These are phyloP conservation scores for Phytopythium chamaehyphon DNA, from an alignment of 352 stramenopile species.

Conservation along the genomic window DNA sequence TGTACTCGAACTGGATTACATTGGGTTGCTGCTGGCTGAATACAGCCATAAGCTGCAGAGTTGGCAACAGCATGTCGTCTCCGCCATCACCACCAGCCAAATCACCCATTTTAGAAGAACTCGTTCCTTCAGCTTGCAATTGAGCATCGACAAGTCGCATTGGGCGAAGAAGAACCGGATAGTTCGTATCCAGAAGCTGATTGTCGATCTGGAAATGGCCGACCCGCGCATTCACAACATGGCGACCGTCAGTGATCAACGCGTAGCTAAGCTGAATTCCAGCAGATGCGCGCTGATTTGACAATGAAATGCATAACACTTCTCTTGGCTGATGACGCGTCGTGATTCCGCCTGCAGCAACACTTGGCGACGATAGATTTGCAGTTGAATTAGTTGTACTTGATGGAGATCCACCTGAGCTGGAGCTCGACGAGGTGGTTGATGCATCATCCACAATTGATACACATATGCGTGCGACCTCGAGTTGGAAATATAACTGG, in stretches of 20 bases:
- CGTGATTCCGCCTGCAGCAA: slow-evolving; percentile 1
- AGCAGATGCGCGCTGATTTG: slow-evolving; percentile 57
- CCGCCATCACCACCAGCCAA: slow-evolving; percentile 15
- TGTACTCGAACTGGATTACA: slow-evolving; percentile 82
- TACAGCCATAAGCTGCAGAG: slow-evolving; percentile 79
- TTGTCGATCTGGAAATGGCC: slow-evolving; percentile 85
- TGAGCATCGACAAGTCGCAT: slow-evolving; percentile 65
- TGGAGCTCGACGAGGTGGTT: slow-evolving; percentile 16
- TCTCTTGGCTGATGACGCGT: slow-evolving; percentile 45
- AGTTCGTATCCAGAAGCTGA: slow-evolving; percentile 82
- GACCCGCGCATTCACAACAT: slow-evolving; percentile 74
- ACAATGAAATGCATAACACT: slow-evolving; percentile 72
- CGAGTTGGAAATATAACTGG: slow-evolving; percentile 62
- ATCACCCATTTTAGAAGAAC: slow-evolving; percentile 6
- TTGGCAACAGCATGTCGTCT: slow-evolving; percentile 52
- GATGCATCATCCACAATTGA: slow-evolving; percentile 72
- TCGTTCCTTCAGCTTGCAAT: slow-evolving; percentile 55
- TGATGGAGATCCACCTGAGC: not conserved
- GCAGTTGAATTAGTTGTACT: not conserved
- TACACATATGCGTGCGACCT: slow-evolving; percentile 69
- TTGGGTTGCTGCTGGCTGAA: slow-evolving; percentile 53
- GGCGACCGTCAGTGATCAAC: slow-evolving; percentile 56
- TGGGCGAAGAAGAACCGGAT: slow-evolving; percentile 69
- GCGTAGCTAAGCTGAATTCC: slow-evolving; percentile 79
- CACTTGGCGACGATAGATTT: slow-evolving; percentile 4